phyloP scores from a whole-genome alignment of 75 land plant species.

The Pinus taeda region DNA sequence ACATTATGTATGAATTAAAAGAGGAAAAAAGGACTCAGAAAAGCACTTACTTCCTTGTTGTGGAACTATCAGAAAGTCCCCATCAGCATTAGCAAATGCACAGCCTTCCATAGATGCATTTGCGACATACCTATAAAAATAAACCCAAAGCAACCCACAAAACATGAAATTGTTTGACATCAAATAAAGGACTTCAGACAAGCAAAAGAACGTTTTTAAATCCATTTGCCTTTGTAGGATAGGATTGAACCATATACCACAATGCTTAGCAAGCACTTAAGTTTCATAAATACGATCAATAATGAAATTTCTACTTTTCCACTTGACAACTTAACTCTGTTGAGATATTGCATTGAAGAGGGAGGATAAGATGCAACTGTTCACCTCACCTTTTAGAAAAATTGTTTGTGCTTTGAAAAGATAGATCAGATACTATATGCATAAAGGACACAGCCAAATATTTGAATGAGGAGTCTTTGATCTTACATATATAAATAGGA shows the following conservation, averaged over 20 bases:
- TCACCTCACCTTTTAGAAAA: no score
- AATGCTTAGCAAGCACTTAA: not conserved
- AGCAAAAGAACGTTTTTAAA: not conserved
- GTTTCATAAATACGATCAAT: not conserved
- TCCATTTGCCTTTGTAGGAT: not conserved
- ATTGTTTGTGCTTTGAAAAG: no score
- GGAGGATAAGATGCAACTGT: no score
- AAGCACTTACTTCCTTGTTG: slow-evolving; percentile 89
- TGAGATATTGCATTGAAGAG: no score
- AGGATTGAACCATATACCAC: slow-evolving; percentile 7
- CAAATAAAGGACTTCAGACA: not conserved
- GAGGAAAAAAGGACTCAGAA: slow-evolving; percentile 3
- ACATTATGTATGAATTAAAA: not conserved
- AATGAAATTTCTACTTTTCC: no score
- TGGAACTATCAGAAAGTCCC: slow-evolving; percentile 91
- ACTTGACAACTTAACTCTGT: no score
- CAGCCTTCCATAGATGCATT: slow-evolving; percentile 83
- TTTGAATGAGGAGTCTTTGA: no score
- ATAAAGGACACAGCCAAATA: no score
- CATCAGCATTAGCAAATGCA: slow-evolving; percentile 99
- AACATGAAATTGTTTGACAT: not conserved
- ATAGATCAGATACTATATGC: no score
- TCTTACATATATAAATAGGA: no score
- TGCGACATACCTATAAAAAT: slow-evolving; percentile 73
- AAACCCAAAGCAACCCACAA: not conserved